Evolutionary conservation across 192 early-diverging fungal genomes (phyloP).

Genomic region (Umbelopsis vinacea): DNA sequence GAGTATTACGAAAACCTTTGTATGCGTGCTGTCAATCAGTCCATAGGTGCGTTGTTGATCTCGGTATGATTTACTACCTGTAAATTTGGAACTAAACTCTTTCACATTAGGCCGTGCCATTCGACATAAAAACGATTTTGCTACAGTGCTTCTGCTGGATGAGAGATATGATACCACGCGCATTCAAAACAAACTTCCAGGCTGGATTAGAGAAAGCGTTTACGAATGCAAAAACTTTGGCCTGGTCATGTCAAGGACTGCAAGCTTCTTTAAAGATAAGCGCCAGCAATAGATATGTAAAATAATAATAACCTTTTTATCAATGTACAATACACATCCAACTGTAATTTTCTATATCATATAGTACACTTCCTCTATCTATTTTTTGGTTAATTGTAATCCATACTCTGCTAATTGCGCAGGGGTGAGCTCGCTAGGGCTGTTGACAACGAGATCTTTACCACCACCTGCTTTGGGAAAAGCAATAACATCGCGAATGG

Average conservation of each 20-base stretch:
- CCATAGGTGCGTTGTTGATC: conserved; percentile 55
- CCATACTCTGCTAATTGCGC: conserved; percentile 73
- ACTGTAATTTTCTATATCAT: neutral
- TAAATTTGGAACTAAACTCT: neutral
- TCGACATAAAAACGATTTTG: conserved; percentile 87
- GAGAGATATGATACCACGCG: conserved; percentile 55
- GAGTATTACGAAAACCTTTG: conserved; percentile 91
- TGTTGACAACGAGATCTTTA: conserved; percentile 79
- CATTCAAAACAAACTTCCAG: conserved; percentile 71
- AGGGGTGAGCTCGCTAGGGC: conserved; percentile 66
- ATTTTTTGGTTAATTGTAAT: conserved; percentile 39
- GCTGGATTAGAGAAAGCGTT: conserved; percentile 70
- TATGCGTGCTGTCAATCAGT: conserved; percentile 94
- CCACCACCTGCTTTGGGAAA: conserved; percentile 88
- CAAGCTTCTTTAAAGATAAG: conserved; percentile 53
- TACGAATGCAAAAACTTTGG: conserved; percentile 57
- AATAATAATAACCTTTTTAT: neutral
- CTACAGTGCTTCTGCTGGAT: conserved; percentile 83
- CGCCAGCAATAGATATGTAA: neutral
- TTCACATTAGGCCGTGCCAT: conserved; percentile 78
- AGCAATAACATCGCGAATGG: conserved; percentile 90
- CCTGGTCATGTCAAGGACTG: conserved; percentile 39
- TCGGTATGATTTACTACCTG: neutral
- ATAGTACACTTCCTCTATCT: neutral
- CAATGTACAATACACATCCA: conserved; percentile 1